Base-by-base conservation (phyloP, 192 early-diverging fungal species). In the Rhizophagus prolifer region DNA sequence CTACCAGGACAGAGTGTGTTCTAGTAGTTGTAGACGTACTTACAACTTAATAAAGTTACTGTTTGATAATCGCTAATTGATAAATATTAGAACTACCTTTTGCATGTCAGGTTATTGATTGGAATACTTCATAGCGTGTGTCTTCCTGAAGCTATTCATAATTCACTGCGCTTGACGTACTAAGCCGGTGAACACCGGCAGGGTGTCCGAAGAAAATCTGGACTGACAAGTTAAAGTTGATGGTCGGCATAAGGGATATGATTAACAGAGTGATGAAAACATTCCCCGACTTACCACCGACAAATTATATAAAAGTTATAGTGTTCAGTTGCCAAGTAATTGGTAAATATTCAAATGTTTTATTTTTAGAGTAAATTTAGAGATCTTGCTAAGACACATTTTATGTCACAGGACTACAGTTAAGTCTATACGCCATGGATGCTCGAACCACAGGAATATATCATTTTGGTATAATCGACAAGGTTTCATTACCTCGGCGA, bases 351-450 rank as follows among this genome's bases (percentile, higher is more conserved):
- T 72, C 34, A 58, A 58, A 72, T 10, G 26, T 72, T 36, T 72
- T 58, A 58, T 25, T 72, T 72, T 72, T 72, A 26, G 25, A 34
- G 70, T 47, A 72, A 72, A 25, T 58, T 10, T 58, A 58, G 70
- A 72, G 34, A 36, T 36, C 7, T 36, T 36, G 34, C 7, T 36
- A 72, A 58, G 23, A 16, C 34, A 54, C 25, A 9, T 44, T 44
- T 44, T 6, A 71, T 54, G 54, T 68, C n/a, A 23, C 28, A 69
- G 75, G 46, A 12, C 68, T 65, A 59, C 65, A 77, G 19, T 59
- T 77, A 16, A 65, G 50, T 28, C 75, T 69, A 36, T 77, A 77
- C 54, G 65, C 65, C 9, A 77, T 77, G 75, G 75, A 77, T 69
- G 9, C 68, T 9, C 44, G 62, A 25, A 30, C 36, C 21, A 5